Conservation (phyloP, 2,329 filamentous ascomycete genomes). For the Chaetomiaceae sp. region DNA sequence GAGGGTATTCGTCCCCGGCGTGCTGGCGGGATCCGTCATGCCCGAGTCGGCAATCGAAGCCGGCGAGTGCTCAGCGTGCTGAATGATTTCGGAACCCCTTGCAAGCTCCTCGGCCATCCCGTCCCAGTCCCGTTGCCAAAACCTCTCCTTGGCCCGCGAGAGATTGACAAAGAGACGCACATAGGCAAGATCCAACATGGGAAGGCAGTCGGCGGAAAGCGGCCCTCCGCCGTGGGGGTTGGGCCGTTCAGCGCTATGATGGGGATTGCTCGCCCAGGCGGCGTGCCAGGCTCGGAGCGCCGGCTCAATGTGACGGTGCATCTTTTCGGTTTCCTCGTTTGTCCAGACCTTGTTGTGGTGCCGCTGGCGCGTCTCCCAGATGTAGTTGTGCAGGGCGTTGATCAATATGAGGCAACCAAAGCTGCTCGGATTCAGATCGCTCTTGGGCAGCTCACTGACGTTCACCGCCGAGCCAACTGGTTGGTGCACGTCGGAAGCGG, state of each 20-base stretch:
- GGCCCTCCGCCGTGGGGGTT: slow-evolving; percentile 79
- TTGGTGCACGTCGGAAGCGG: slow-evolving; percentile 38
- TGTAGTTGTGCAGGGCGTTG: slow-evolving; percentile 94
- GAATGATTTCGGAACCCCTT: slow-evolving; percentile 67
- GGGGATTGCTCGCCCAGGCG: slow-evolving; percentile 82
- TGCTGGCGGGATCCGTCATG: slow-evolving; percentile 42
- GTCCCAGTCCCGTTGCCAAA: slow-evolving; percentile 92
- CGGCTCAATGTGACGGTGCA: slow-evolving; percentile 93
- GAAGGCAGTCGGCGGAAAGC: slow-evolving; percentile 84
- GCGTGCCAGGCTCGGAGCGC: slow-evolving; percentile 91
- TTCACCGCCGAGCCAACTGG: slow-evolving; percentile 43
- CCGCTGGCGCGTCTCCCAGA: slow-evolving; percentile 92
- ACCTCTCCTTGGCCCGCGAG: slow-evolving; percentile 84
- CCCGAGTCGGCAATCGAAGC: slow-evolving; percentile 43
- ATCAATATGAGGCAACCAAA: slow-evolving; percentile 91
- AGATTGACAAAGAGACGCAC: slow-evolving; percentile 90
- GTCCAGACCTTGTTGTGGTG: slow-evolving; percentile 89
- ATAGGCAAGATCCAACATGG: slow-evolving; percentile 85
- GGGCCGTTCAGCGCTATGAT: slow-evolving; percentile 77
- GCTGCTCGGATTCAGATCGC: slow-evolving; percentile 74
- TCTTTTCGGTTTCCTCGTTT: slow-evolving; percentile 84
- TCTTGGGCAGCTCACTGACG: slow-evolving; percentile 48
- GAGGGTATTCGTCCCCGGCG: slow-evolving; percentile 41
- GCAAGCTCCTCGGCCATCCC: slow-evolving; percentile 85
- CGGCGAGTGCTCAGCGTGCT: slow-evolving; percentile 63